Evolutionary conservation across 2,329 filamentous ascomycete species (phyloP), one percentile per base, ranked within the genome.

Genomic region (Aspergillus fumigatus): DNA sequence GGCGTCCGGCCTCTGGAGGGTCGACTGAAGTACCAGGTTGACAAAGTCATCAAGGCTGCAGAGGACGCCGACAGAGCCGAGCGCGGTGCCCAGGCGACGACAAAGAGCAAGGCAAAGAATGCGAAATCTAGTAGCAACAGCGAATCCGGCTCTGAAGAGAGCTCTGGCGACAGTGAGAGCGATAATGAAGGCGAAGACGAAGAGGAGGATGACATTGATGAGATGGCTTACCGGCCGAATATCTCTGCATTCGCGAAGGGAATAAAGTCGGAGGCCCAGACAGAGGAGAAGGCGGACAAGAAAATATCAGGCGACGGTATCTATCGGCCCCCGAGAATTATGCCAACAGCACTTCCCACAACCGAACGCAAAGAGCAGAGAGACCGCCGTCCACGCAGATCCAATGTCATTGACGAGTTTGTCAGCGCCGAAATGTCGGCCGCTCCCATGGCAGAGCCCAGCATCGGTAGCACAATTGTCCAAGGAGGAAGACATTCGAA

Each of bases 11-110:
- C 94, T 0, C 77, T 97, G 17, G 95, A 99, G 75, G 88, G 88
- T 63, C 89, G 92, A 66, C 77, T 99, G 59, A 93, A 92, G 63
- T 99, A 97, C 75, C 92, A 97, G 71, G 91, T 99, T 67, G 93
- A 97, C 74, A 94, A 96, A 70, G 92, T 97, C 26, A 81, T 99
- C 21, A 88, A 91, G 61, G 90, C 91, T 0, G 92, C 92, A 38
- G 89, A 96, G 59, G 69, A 76, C 58, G 65, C 68, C 3, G 69
- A 75, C 50, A 62, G 71, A 29, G 60, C 62, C 10, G 67, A 72
- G 56, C 62, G 67, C 52, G 59, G 61, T 35, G n/a, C 62, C 3
- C 56, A 66, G 17, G 58, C 65, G 11, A 60, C 65, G 26, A 63
- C 66, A 59, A 68, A 59, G 52, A 67, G 57, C 43, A 74, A 75